These are phyloP conservation scores for Citrus australasica DNA, from an alignment of 345 rosid genomes.

Conservation along the genomic window DNA sequence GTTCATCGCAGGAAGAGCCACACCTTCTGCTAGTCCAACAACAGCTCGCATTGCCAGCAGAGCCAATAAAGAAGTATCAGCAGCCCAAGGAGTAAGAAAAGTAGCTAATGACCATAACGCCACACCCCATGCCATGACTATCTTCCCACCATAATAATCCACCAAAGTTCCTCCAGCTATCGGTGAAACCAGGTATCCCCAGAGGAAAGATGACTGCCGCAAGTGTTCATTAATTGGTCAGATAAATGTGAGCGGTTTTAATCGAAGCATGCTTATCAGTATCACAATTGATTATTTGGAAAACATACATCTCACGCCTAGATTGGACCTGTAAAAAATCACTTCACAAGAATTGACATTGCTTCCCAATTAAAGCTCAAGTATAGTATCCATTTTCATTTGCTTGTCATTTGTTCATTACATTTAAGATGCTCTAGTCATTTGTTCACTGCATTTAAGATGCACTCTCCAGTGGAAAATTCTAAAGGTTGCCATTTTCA, in stretches of 20 bases:
- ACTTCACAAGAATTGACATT: background rate
- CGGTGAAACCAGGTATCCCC: conserved; percentile 97
- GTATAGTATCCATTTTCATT: background rate
- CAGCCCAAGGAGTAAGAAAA: conserved; percentile 95
- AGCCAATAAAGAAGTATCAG: conserved; percentile 71
- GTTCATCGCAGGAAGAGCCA: conserved; percentile 98
- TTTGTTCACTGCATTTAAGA: background rate
- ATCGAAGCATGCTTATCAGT: background rate
- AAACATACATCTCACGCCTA: background rate
- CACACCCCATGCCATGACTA: conserved; percentile 93
- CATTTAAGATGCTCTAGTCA: background rate
- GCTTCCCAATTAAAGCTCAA: background rate
- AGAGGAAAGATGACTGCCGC: conserved; percentile 82
- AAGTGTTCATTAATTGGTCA: conserved; percentile 19
- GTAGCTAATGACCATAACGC: conserved; percentile 93
- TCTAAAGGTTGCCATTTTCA: background rate
- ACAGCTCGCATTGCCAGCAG: conserved; percentile 68
- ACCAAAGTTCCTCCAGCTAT: conserved; percentile 90
- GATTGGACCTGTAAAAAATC: background rate
- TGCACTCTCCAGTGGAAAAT: background rate
- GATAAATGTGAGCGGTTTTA: background rate
- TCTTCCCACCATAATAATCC: conserved; percentile 89
- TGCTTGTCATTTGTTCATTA: background rate
- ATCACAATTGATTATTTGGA: background rate
- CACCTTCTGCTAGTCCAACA: conserved; percentile 97